These are phyloP conservation scores for Stereocaulon alpinum DNA, from an alignment of 495 filamentous ascomycete genomes.

Conservation along the genomic window DNA sequence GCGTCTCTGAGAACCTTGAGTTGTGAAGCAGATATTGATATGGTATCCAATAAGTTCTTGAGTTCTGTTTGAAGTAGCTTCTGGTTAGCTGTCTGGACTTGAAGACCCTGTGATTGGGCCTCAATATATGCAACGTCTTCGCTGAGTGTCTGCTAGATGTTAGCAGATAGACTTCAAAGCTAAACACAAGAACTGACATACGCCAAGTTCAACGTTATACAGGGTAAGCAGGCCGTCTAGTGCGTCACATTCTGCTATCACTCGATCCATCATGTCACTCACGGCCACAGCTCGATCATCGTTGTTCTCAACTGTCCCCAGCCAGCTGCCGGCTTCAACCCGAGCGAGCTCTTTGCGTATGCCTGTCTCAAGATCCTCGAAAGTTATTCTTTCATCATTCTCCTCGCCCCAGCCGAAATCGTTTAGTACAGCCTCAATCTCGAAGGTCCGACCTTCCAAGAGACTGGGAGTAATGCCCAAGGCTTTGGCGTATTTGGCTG, in stretches of 20 bases:
- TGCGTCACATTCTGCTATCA: constrained; percentile 89
- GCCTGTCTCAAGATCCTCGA: constrained; percentile 73
- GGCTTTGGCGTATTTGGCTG: constrained; percentile 64
- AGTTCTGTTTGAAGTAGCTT: constrained; percentile 86
- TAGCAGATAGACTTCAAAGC: constrained; percentile 23
- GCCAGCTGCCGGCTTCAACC: constrained; percentile 86
- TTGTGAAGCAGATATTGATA: constrained; percentile 69
- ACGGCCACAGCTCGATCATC: constrained; percentile 80
- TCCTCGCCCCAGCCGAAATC: constrained; percentile 87
- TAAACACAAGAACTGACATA: constrained; percentile 37
- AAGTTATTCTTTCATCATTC: constrained; percentile 55
- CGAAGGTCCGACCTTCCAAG: constrained; percentile 56
- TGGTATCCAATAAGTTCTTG: constrained; percentile 67
- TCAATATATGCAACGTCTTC: constrained; percentile 96
- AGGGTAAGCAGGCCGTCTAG: constrained; percentile 85
- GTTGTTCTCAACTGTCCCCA: constrained; percentile 76
- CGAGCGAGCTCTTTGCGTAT: constrained; percentile 79
- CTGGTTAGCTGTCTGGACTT: constrained; percentile 95
- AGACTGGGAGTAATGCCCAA: constrained; percentile 63
- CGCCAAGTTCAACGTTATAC: constrained; percentile 87
- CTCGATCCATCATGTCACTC: constrained; percentile 71
- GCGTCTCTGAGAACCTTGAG: constrained; percentile 62
- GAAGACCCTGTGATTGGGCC: constrained; percentile 89
- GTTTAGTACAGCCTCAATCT: constrained; percentile 67
- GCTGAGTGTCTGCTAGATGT: constrained; percentile 63